A percentile compares a stretch with the other conserved stretches of the same genome.
Evolutionary conservation across 2,329 filamentous ascomycete species (phyloP).

Genomic region (Diplodia seriata): DNA sequence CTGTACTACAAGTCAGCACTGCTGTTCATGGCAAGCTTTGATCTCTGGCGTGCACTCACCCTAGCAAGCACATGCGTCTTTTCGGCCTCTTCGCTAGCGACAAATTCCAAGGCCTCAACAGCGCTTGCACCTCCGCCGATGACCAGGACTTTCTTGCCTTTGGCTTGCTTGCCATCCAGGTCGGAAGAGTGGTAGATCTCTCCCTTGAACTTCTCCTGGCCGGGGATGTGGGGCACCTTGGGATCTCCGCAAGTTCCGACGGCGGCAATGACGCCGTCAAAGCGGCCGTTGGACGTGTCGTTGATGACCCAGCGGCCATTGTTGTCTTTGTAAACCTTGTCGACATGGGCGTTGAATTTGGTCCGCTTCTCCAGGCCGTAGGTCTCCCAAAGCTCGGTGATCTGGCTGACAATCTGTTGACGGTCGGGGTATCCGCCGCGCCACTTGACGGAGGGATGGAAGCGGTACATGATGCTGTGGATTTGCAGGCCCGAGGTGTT

Average conservation of each 20-base stretch:
- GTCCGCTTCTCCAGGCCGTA: conserved; percentile 77
- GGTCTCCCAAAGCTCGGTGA: conserved; percentile 74
- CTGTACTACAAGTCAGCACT: conserved; percentile 47
- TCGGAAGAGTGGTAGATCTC: conserved; percentile 77
- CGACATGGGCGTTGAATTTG: conserved; percentile 72
- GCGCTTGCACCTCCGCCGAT: conserved; percentile 82
- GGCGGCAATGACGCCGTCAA: conserved; percentile 79
- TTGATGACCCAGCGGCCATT: conserved; percentile 81
- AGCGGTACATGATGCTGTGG: conserved; percentile 86
- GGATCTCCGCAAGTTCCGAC: conserved; percentile 82
- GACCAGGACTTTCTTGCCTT: conserved; percentile 76
- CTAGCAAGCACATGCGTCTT: conserved; percentile 73
- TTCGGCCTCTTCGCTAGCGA: conserved; percentile 68
- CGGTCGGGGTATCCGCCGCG: conserved; percentile 77
- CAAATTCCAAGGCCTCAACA: conserved; percentile 83
- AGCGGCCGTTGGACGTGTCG: conserved; percentile 70
- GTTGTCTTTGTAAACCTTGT: conserved; percentile 72
- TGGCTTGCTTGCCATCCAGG: conserved; percentile 73
- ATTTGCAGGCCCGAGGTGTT: conserved; percentile 84
- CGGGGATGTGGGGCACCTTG: conserved; percentile 73
- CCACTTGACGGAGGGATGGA: conserved; percentile 81
- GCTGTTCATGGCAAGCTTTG: no score
- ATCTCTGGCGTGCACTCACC: not conserved
- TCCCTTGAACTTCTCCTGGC: conserved; percentile 75
- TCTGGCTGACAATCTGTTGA: conserved; percentile 75